phyloP scores from a whole-genome alignment of 2,329 filamentous ascomycete genomes.

The Ophiocordyceps camponoti-floridani region DNA sequence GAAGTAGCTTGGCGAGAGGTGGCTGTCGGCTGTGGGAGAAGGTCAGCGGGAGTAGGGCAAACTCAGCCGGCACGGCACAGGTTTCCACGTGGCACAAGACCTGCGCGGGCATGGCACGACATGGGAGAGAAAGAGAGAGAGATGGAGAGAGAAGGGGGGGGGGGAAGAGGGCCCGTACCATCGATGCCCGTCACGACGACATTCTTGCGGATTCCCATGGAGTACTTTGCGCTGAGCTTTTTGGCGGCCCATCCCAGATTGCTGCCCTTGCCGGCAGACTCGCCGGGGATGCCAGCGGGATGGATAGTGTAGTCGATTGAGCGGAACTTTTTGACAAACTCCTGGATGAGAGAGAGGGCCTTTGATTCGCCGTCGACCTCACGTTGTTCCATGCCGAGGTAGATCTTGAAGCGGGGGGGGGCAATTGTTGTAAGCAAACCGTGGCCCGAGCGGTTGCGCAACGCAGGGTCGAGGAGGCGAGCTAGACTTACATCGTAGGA shows the following conservation, averaged over 20 bases:
- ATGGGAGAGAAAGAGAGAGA: too few relatives aligned
- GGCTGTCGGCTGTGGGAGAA: conserved; percentile 41
- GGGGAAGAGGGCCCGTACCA: conserved; percentile 29
- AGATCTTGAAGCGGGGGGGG: conserved; percentile 32
- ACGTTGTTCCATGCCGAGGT: conserved; percentile 55
- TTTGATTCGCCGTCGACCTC: conserved; percentile 44
- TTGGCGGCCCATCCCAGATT: conserved; percentile 55
- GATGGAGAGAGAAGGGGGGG: too few relatives aligned
- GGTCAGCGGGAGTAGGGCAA: not conserved
- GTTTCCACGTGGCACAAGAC: not conserved
- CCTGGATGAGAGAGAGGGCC: conserved; percentile 40
- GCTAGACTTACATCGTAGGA: conserved; percentile 49
- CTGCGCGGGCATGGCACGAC: not conserved
- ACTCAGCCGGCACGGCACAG: not conserved
- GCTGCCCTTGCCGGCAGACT: conserved; percentile 58
- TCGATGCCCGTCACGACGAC: conserved; percentile 57
- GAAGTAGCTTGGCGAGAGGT: conserved; percentile 52
- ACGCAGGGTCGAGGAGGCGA: not conserved
- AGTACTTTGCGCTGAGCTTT: conserved; percentile 44
- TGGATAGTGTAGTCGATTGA: conserved; percentile 51
- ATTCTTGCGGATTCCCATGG: conserved; percentile 32
- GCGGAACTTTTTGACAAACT: conserved; percentile 46
- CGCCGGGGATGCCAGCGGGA: conserved; percentile 44
- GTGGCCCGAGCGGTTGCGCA: conserved; percentile 1
- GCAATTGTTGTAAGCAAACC: not conserved